A percentile compares a stretch with the other conserved stretches of the same genome.
Conservation (phyloP, 2,329 filamentous ascomycete genomes). For the Beauveria asiatica region DNA sequence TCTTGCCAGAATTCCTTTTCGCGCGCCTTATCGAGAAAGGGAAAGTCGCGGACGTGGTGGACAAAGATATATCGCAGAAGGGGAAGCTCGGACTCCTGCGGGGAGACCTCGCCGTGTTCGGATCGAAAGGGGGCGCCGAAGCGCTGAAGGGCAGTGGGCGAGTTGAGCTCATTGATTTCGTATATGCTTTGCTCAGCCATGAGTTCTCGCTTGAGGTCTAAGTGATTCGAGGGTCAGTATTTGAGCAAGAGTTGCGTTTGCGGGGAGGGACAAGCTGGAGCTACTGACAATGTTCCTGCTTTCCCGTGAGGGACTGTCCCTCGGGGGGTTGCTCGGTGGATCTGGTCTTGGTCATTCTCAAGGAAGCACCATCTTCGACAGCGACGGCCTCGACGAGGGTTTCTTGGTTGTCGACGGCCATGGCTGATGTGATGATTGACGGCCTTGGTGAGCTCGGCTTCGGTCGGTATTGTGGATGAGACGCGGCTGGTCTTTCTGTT, state of each 20-base stretch:
- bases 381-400: constrained; percentile 16
- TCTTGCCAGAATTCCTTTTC: constrained; percentile 99
- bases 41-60: constrained; percentile 94
- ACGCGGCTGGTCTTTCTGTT: not conserved
- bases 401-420: constrained; percentile 21
- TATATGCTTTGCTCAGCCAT: constrained; percentile 80
- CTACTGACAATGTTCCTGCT: constrained; percentile 88
- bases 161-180: constrained; percentile 90
- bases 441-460: not conserved
- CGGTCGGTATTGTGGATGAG: not conserved
- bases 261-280: not conserved
- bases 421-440: constrained; percentile 12
- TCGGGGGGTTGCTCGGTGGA: constrained; percentile 22
- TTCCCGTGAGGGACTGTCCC: constrained; percentile 65
- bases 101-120: constrained; percentile 84
- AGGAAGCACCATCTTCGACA: constrained; percentile 12
- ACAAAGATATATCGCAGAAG: constrained; percentile 96
- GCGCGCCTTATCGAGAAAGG: constrained; percentile 89
- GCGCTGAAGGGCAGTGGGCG: constrained; percentile 84
- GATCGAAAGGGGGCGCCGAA: constrained; percentile 95
- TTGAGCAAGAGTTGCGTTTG: not conserved
- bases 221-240: constrained; percentile 9
- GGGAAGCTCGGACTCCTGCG: constrained; percentile 86
- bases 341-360: constrained; percentile 16
- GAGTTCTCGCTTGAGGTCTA: constrained; percentile 93